Percentiles rank a stretch among this genome's conserved stretches.
Evolutionary conservation across 2,329 filamentous ascomycete genomes (phyloP).

Genomic region (Immersiporthe knoxdaviesiana): DNA sequence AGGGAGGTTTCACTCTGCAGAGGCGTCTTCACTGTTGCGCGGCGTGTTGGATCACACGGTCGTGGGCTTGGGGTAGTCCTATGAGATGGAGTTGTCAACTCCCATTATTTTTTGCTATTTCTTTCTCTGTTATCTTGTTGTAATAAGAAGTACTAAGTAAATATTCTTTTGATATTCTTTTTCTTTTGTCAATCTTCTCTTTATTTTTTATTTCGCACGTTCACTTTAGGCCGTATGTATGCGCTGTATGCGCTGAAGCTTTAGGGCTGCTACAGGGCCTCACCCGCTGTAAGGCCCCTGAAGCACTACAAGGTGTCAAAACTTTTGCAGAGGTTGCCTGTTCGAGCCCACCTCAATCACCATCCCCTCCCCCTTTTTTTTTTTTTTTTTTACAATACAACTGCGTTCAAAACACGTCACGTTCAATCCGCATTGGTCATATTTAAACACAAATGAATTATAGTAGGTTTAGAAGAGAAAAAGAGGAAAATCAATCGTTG

Average conservation of each 20-base stretch:
- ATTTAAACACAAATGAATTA: not conserved
- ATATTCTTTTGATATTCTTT: too few relatives aligned
- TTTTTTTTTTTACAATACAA: not conserved
- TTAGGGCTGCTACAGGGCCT: not conserved
- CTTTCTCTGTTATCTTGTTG: conserved; percentile 31
- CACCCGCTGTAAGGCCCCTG: not conserved
- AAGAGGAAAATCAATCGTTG: conserved; percentile 9
- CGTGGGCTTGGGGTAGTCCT: conserved; percentile 60
- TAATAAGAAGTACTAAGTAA: too few relatives aligned
- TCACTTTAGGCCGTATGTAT: too few relatives aligned
- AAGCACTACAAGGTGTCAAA: not conserved
- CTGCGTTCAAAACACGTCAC: not conserved
- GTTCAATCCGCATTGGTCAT: not conserved
- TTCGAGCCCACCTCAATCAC: conserved; percentile 1
- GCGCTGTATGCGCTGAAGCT: conserved; percentile 6
- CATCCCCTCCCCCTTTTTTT: too few relatives aligned
- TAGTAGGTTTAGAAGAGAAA: not conserved
- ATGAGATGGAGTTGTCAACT: conserved; percentile 61
- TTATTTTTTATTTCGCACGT: not conserved
- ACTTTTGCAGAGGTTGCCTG: conserved; percentile 11
- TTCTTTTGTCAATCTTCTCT: not conserved
- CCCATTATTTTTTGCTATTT: conserved; percentile 43
- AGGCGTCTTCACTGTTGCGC: conserved; percentile 71
- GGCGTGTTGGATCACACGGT: conserved; percentile 70
- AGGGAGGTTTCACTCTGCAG: conserved; percentile 76